phyloP scores from a whole-genome alignment of 2,329 filamentous ascomycete genomes.

The Paecilomyces formosus region DNA sequence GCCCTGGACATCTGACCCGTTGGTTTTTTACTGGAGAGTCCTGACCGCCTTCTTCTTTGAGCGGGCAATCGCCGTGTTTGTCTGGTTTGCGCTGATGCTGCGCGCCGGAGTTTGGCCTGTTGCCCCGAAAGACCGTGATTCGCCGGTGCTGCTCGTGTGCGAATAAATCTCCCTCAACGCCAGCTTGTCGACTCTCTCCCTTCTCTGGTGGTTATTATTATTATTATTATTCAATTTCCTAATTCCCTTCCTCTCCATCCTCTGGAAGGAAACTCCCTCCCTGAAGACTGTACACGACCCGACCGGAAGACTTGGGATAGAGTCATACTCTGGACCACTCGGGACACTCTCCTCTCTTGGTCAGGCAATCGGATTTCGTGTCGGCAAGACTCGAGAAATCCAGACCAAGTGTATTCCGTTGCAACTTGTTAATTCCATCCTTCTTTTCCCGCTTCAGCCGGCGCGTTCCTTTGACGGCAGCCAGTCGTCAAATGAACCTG shows the following conservation, averaged over 20 bases:
- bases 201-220: not conserved
- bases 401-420: not conserved
- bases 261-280: not conserved
- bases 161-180: not conserved
- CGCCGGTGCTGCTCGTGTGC: not conserved
- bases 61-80: not conserved
- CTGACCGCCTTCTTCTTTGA: not conserved
- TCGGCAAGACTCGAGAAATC: not conserved
- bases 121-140: not conserved
- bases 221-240: not conserved
- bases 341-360: constrained; percentile 3
- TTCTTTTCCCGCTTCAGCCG: constrained; percentile 5
- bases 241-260: not conserved
- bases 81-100: not conserved
- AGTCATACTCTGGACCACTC: not conserved
- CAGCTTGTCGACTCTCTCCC: not conserved
- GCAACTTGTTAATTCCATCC: no score
- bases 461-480: constrained; percentile 88
- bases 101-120: not conserved
- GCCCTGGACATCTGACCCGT: constrained; percentile 2
- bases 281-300: not conserved
- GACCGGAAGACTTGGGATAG: not conserved
- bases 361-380: not conserved
- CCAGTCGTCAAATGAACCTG: constrained; percentile 98
- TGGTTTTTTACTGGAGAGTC: not conserved